Evolutionary conservation across 768 basidiomycete genomes (phyloP).

Genomic region (Suillus subluteus): DNA sequence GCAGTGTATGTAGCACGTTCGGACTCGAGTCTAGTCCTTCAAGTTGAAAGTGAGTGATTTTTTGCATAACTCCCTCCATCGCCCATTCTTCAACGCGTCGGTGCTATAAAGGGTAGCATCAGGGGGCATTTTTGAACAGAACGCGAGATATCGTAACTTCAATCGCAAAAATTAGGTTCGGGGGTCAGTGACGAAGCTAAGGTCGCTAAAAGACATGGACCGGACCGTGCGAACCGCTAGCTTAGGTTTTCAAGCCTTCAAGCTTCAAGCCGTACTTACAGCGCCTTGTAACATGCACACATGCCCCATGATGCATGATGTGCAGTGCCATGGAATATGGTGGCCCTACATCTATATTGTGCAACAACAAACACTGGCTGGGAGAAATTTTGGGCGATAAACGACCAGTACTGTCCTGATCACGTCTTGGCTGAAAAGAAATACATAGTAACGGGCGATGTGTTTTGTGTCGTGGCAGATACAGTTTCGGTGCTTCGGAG

Average conservation of each 20-base stretch:
- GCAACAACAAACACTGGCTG: not conserved
- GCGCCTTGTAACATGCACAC: no score
- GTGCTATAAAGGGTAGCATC: not conserved
- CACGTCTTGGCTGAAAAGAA: not conserved
- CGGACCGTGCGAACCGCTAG: not conserved
- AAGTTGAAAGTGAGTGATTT: not conserved
- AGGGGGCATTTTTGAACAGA: not conserved
- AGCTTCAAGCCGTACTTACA: no score
- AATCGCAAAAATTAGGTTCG: conserved; percentile 1
- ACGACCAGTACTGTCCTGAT: not conserved
- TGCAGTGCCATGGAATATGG: no score
- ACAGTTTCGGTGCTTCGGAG: not conserved
- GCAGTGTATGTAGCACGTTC: not conserved
- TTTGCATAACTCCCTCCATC: not conserved
- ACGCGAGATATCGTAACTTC: not conserved
- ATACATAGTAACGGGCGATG: not conserved
- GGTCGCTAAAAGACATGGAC: not conserved
- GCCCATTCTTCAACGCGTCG: not conserved
- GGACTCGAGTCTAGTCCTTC: not conserved
- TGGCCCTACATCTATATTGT: no score
- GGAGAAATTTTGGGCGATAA: not conserved
- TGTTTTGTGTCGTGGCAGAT: not conserved
- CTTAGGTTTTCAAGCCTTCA: not conserved
- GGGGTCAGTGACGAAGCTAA: not conserved
- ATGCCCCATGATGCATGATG: no score